Percentiles rank a stretch among this genome's conserved stretches.
Evolutionary conservation across 1,284 basidiomycete genomes (phyloP).

Genomic region (Cryptococcus maquisensis): DNA sequence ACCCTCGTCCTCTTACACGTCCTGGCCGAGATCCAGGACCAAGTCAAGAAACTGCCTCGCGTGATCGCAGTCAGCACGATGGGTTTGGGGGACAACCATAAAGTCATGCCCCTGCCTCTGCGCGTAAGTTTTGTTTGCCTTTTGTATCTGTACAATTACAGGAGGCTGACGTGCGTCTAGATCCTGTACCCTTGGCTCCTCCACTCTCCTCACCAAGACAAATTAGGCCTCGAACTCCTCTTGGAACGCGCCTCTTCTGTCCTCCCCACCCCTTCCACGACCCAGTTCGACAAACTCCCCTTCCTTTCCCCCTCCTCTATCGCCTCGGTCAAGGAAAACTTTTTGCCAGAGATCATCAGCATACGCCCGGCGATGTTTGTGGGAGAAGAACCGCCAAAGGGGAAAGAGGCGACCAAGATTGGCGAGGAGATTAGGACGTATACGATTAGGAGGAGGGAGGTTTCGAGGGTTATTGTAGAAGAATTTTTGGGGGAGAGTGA

Average conservation of each 20-base stretch:
- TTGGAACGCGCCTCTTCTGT: constrained; percentile 12
- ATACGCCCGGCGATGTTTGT: constrained; percentile 23
- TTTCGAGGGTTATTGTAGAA: constrained; percentile 18
- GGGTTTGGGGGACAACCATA: constrained; percentile 28
- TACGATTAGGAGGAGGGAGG: constrained; percentile 19
- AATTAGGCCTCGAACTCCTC: constrained; percentile 29
- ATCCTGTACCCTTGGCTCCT: constrained; percentile 22
- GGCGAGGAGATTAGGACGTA: constrained; percentile 9
- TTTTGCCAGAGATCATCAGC: constrained; percentile 24
- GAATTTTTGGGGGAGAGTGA: constrained; percentile 15
- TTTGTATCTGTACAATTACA: neutral
- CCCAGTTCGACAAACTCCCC: neutral
- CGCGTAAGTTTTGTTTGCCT: constrained; percentile 25
- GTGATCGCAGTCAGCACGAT: constrained; percentile 26
- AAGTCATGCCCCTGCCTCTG: constrained; percentile 18
- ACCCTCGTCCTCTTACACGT: constrained; percentile 15
- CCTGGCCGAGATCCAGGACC: constrained; percentile 3
- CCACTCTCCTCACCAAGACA: constrained; percentile 26
- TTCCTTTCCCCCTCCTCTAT: constrained; percentile 8
- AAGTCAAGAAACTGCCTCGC: constrained; percentile 9
- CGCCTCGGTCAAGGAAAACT: constrained; percentile 1
- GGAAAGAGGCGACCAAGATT: neutral
- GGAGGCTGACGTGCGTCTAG: constrained; percentile 4
- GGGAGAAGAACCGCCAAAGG: constrained; percentile 10
- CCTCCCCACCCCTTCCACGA: constrained; percentile 2